These are phyloP conservation scores for Dothideomycetidae sp. DNA, from an alignment of 2,329 filamentous ascomycete genomes.

Conservation along the genomic window DNA sequence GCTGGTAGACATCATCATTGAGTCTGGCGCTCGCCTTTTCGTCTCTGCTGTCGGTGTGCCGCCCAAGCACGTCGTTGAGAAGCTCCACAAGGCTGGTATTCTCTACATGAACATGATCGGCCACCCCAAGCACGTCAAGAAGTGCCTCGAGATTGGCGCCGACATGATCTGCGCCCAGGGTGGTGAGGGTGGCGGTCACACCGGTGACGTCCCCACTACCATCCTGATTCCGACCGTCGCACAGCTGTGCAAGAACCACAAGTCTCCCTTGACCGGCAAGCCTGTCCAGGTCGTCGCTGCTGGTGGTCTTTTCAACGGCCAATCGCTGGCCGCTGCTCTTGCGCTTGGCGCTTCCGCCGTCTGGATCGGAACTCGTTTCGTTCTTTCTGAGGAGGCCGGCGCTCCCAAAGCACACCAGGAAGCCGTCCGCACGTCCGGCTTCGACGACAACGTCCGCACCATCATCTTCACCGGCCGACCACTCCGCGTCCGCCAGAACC, in stretches of 20 bases:
- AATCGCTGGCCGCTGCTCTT: slow-evolving; percentile 74
- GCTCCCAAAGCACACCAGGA: slow-evolving; percentile 91
- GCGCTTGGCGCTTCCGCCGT: slow-evolving; percentile 87
- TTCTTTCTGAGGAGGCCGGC: slow-evolving; percentile 85
- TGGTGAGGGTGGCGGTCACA: slow-evolving; percentile 93
- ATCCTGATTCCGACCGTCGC: slow-evolving; percentile 88
- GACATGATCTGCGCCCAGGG: slow-evolving; percentile 98
- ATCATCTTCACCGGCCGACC: slow-evolving; percentile 98
- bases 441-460: slow-evolving; percentile 91
- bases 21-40: slow-evolving; percentile 81
- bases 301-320: slow-evolving; percentile 86
- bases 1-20: slow-evolving; percentile 83
- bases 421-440: slow-evolving; percentile 76
- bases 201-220: slow-evolving; percentile 69
- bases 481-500: slow-evolving; percentile 81
- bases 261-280: slow-evolving; percentile 71
- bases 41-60: slow-evolving; percentile 90
- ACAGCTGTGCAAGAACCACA: slow-evolving; percentile 64
- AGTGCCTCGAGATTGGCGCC: slow-evolving; percentile 79
- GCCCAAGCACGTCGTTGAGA: slow-evolving; percentile 75
- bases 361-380: slow-evolving; percentile 95
- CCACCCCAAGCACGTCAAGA: slow-evolving; percentile 96
- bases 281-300: slow-evolving; percentile 87
- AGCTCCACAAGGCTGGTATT: slow-evolving; percentile 72
- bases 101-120: slow-evolving; percentile 99